Conservation (phyloP, 441 rosid species). For the Gossypium aridum region DNA sequence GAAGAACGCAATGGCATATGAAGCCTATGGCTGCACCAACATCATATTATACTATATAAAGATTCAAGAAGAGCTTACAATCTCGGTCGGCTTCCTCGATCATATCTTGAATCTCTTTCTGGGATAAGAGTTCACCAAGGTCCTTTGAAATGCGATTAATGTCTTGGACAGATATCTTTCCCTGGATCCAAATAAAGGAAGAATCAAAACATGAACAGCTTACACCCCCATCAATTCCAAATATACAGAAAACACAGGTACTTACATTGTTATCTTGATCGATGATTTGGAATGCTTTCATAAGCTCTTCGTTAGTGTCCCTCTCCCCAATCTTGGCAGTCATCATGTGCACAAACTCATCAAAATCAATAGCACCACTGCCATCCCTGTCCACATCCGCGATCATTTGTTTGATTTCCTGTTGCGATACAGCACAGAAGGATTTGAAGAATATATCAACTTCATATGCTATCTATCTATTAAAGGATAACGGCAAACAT, state of each 20-base stretch:
- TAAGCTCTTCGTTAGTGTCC: slow-evolving; percentile 85
- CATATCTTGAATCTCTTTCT: slow-evolving; percentile 77
- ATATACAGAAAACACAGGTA: slow-evolving; percentile 3
- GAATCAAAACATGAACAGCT: slow-evolving; percentile 3
- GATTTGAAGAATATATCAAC: background rate
- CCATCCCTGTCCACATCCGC: slow-evolving; percentile 97
- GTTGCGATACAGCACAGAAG: slow-evolving; percentile 18
- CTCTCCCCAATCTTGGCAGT: slow-evolving; percentile 94
- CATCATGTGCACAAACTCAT: slow-evolving; percentile 94
- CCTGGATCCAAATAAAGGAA: slow-evolving; percentile 31
- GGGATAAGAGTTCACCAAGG: slow-evolving; percentile 75
- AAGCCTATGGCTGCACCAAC: too few species aligned
- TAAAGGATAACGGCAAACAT: background rate
- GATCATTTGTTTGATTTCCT: slow-evolving; percentile 95
- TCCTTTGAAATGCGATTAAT: slow-evolving; percentile 72
- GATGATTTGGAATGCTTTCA: slow-evolving; percentile 72
- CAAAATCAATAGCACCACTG: slow-evolving; percentile 91
- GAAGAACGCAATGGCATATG: too few species aligned
- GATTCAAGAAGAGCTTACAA: background rate
- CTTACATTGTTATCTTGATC: slow-evolving; percentile 83
- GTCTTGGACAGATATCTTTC: slow-evolving; percentile 72
- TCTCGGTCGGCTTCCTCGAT: slow-evolving; percentile 16
- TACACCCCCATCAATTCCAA: background rate
- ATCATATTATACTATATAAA: background rate
- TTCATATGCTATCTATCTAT: background rate